phyloP scores from a whole-genome alignment of 1,139 yeast species.

The Tardiomyces depauwii region DNA sequence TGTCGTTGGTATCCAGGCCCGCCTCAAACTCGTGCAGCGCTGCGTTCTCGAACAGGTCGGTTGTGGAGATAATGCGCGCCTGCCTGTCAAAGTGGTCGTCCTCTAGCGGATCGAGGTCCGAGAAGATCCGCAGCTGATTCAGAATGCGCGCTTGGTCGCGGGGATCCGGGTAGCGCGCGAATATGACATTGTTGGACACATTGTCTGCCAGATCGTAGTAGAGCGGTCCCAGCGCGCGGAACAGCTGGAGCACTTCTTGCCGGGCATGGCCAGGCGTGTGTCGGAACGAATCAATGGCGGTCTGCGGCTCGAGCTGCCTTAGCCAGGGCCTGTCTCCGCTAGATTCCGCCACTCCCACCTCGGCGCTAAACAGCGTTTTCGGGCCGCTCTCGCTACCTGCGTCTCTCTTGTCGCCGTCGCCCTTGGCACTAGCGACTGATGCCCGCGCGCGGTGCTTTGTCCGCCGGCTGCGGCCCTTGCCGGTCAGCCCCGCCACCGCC shows the following conservation, averaged over 20 bases:
- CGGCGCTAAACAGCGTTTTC: not conserved
- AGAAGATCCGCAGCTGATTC: constrained; percentile 20
- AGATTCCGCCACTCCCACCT: not conserved
- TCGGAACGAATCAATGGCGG: not conserved
- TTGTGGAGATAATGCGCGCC: constrained; percentile 31
- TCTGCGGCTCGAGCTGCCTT: not conserved
- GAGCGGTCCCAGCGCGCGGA: constrained; percentile 15
- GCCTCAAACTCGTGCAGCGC: constrained; percentile 59
- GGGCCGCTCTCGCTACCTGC: too few relatives aligned
- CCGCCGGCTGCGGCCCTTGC: not conserved
- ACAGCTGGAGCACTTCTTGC: constrained; percentile 6
- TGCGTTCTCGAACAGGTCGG: constrained; percentile 67
- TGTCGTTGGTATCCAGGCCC: constrained; percentile 41
- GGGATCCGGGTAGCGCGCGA: constrained; percentile 15
- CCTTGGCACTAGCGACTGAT: too few relatives aligned
- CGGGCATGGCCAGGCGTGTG: not conserved
- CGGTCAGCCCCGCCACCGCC: not conserved
- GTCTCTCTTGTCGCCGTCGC: too few relatives aligned
- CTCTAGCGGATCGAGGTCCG: constrained; percentile 30
- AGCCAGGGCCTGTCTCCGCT: not conserved
- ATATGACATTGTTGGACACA: constrained; percentile 14
- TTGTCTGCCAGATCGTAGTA: constrained; percentile 17
- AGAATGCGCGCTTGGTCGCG: constrained; percentile 22
- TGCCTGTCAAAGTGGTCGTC: constrained; percentile 36
- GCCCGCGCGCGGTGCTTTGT: too few relatives aligned